These are phyloP conservation scores for Russula ochroleuca DNA, from an alignment of 768 basidiomycete species.

Conservation along the genomic window DNA sequence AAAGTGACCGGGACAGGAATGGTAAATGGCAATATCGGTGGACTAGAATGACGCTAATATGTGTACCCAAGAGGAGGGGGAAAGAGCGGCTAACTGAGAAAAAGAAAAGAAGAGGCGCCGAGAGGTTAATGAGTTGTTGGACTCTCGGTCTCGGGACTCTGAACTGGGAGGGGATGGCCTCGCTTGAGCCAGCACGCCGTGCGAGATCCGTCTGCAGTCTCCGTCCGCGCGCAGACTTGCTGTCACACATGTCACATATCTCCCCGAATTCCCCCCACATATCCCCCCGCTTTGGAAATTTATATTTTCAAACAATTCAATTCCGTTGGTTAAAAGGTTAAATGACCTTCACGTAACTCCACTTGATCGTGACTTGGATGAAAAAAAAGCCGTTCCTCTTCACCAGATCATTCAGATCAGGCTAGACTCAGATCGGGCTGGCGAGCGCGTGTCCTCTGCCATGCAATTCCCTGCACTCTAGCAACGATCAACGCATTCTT, in stretches of 20 bases:
- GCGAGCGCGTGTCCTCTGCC: not conserved
- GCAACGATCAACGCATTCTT: conserved; percentile 7
- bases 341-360: conserved; percentile 16
- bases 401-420: not conserved
- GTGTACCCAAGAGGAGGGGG: not conserved
- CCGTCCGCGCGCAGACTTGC: not conserved
- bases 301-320: not conserved
- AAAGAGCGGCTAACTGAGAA: conserved; percentile 4
- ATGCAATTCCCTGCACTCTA: conserved; percentile 2
- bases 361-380: conserved; percentile 1
- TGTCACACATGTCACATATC: not conserved
- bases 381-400: not conserved
- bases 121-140: not conserved
- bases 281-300: not conserved
- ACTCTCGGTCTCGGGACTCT: not conserved
- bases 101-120: conserved; percentile 8
- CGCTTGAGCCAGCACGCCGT: conserved; percentile 3
- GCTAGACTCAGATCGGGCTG: conserved; percentile 13
- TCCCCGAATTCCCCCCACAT: not conserved
- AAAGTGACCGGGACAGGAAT: conserved; percentile 19
- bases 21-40: conserved; percentile 21
- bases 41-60: not conserved
- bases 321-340: conserved; percentile 24
- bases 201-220: not conserved
- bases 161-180: not conserved